phyloP scores from a whole-genome alignment of 177 flowering plant genomes.

The Telopea speciosissima region DNA sequence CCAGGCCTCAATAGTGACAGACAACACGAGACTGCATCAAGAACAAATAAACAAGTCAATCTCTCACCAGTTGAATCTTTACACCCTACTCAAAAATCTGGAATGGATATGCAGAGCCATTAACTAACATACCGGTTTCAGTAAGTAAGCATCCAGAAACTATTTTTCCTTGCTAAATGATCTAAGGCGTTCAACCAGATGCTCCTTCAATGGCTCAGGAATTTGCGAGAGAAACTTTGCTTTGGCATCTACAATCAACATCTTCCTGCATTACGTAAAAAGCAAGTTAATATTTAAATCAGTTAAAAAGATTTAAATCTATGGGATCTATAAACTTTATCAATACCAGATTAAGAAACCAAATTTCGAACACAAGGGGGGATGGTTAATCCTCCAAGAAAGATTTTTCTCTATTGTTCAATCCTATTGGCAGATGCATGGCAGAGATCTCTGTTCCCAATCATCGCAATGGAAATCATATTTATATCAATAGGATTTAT shows the following conservation, averaged over 20 bases:
- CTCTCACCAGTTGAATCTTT: neutral
- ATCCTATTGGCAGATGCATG: neutral
- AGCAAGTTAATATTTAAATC: neutral
- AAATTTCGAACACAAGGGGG: too few relatives aligned
- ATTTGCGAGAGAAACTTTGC: constrained; percentile 38
- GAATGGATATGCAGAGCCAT: neutral
- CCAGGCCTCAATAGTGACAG: constrained; percentile 12
- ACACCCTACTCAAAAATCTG: neutral
- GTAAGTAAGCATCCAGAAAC: constrained; percentile 15
- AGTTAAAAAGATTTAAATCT: neutral
- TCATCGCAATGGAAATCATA: too few relatives aligned
- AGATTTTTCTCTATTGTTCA: neutral
- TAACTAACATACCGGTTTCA: constrained; percentile 21
- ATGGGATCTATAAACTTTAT: neutral
- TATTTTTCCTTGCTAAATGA: constrained; percentile 32
- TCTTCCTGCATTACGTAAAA: constrained; percentile 35
- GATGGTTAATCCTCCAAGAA: neutral
- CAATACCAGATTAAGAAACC: neutral
- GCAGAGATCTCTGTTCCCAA: too few relatives aligned
- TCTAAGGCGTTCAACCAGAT: constrained; percentile 38
- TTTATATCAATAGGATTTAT: too few relatives aligned
- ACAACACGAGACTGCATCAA: constrained; percentile 17
- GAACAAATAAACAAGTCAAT: neutral
- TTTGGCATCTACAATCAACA: constrained; percentile 53
- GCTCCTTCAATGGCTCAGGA: constrained; percentile 58